Evolutionary conservation across 2,329 filamentous ascomycete species (phyloP).

Genomic region (Elsinoe batatas): DNA sequence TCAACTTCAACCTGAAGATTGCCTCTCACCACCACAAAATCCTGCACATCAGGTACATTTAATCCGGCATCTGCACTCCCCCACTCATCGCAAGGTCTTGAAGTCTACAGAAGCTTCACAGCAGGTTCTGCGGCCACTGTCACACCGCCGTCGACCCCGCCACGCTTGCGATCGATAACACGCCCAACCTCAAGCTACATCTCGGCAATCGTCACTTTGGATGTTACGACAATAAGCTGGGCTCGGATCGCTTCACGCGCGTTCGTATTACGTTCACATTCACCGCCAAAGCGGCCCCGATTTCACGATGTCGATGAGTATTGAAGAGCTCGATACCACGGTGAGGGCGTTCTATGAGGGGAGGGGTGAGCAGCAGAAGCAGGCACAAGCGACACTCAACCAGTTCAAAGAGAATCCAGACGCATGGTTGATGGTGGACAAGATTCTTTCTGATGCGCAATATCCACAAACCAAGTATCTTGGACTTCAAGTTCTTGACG

Average conservation of each 20-base stretch:
- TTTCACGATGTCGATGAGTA: conserved; percentile 54
- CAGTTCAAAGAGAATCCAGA: conserved; percentile 99
- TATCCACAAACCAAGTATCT: conserved; percentile 97
- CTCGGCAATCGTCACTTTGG: neutral
- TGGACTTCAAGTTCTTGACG: conserved; percentile 90
- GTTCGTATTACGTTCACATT: conserved; percentile 19
- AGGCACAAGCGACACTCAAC: conserved; percentile 84
- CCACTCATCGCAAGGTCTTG: too few species aligned
- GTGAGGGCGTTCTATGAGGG: conserved; percentile 97
- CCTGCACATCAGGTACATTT: neutral
- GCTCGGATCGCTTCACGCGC: conserved; percentile 24
- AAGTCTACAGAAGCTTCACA: neutral
- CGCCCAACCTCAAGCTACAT: neutral
- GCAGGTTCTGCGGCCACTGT: neutral
- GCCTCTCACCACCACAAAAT: neutral
- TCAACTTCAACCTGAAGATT: neutral
- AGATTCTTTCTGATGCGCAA: conserved; percentile 85
- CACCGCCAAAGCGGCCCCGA: conserved; percentile 19
- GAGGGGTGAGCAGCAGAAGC: conserved; percentile 95
- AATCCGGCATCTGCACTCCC: neutral
- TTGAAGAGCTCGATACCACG: conserved; percentile 91
- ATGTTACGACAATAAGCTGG: conserved; percentile 7
- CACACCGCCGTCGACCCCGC: conserved; percentile 2
- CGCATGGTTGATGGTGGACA: conserved; percentile 93
- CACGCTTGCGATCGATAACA: conserved; percentile 9